Base-by-base conservation (phyloP, 2,329 filamentous ascomycete species). In the Hansfordia pulvinata region DNA sequence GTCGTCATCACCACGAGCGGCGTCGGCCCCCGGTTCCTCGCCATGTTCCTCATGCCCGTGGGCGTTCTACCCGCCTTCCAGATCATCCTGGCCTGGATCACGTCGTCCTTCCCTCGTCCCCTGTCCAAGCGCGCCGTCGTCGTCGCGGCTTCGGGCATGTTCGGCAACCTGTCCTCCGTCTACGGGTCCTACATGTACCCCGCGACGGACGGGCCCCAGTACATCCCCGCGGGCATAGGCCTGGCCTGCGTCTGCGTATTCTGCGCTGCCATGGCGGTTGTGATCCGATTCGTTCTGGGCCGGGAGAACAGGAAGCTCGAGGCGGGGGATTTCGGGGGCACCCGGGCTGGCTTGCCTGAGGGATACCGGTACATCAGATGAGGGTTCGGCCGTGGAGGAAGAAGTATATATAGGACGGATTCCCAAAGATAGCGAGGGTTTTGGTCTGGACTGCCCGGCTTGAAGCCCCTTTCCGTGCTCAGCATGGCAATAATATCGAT, bases 61-160 rank as follows among this genome's bases (percentile, higher is more conserved):
- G 65, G 20, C 50, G 54, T 30, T 20, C n/a, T n/a, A n/a, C n/a
- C n/a, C n/a, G n/a, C n/a, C n/a, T n/a, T n/a, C n/a, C n/a, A n/a
- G n/a, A 74, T 81, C 2, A 62, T 63, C 2, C 56, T 82, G 4
- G 67, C 74, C 3, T 90, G 81, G 81, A 83, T 86, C 35, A 72
- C 67, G 23, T 82, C 79, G 44, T 76, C 74, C 2, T 62, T 88
- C 26, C 79, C 80, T 1, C 68, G 80, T 4, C 81, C 82, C 4
- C 76, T 79, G 0, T 73, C 79, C 3, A 86, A 86, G 54, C 67
- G 78, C 32, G 61, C 61, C 2, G 59, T 77, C 0, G 78, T 76
- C 0, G 48, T 88, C 4, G 81, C 79, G 1, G 73, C 77, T 34
- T 81, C 86, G 50, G 88, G 88, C 43, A 74, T 75, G 2, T 60